Percentiles rank a stretch among this genome's conserved stretches.
Conservation (phyloP, 2,329 filamentous ascomycete species). For the Cladosporium sp. region DNA sequence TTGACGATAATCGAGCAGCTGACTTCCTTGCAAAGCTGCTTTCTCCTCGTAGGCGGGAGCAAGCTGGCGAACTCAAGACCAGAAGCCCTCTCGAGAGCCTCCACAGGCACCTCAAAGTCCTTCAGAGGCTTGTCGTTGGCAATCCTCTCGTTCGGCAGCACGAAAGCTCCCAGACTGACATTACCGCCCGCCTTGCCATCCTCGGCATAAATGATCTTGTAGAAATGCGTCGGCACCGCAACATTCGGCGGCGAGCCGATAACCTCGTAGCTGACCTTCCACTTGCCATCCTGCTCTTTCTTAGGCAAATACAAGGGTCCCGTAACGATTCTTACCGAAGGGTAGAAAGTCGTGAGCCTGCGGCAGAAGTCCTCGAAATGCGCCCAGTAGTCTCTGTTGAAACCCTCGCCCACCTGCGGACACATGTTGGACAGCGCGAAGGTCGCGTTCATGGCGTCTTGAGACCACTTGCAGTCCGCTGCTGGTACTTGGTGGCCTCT, state of each 20-base stretch:
- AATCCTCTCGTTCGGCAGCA: slow-evolving; percentile 87
- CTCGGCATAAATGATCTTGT: slow-evolving; percentile 97
- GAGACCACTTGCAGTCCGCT: slow-evolving; percentile 93
- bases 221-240: slow-evolving; percentile 96
- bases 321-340: slow-evolving; percentile 84
- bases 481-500: slow-evolving; percentile 95
- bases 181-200: slow-evolving; percentile 63
- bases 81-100: slow-evolving; percentile 85
- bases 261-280: slow-evolving; percentile 92
- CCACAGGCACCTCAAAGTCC: slow-evolving; percentile 92
- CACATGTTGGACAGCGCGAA: slow-evolving; percentile 96
- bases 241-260: slow-evolving; percentile 91
- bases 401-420: slow-evolving; percentile 94
- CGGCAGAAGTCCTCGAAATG: slow-evolving; percentile 98
- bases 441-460: slow-evolving; percentile 89
- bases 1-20: slow-evolving; percentile 76
- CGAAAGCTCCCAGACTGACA: slow-evolving; percentile 89
- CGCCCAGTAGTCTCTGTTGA: slow-evolving; percentile 99
- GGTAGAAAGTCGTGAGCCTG: slow-evolving; percentile 72
- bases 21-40: slow-evolving; percentile 79
- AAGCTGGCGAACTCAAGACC: slow-evolving; percentile 86
- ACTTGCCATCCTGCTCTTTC: slow-evolving; percentile 82
- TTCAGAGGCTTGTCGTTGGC: slow-evolving; percentile 78
- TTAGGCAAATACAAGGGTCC: slow-evolving; percentile 90
- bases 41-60: slow-evolving; percentile 67